Evolutionary conservation across 2,329 filamentous ascomycete species (phyloP), one percentile per base, ranked within the genome.

Genomic region (Neofusicoccum sp.): DNA sequence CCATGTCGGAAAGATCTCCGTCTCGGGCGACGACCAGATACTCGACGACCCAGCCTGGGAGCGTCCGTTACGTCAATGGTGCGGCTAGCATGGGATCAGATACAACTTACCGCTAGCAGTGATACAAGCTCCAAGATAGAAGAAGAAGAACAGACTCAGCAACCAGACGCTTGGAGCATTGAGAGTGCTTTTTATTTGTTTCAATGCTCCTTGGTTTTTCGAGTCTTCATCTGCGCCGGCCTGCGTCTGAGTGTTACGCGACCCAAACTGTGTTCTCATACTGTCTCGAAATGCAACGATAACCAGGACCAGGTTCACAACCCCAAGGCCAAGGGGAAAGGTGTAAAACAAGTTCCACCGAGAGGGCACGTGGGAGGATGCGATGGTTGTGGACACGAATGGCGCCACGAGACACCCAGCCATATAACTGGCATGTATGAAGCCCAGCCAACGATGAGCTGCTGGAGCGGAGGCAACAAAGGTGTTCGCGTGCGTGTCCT

Each of bases 361-460:
- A 1, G 49, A 54, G n/a, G 34, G 34, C 6, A 36, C 31, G 1
- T 73, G 0, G 79, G 83, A 0, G 5, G 67, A 63, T 16, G 66
- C 68, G n/a, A 71, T 64, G 3, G 62, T 58, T 1, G 68, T 70
- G 7, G 68, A 69, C 1, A 70, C 78, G 48, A 88, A 84, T 0
- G 85, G 85, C 0, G 79, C 81, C 3, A 84, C 76, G 2, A 88
- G 76, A 48, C 81, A 82, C 0, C 86, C 85, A 0, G 81, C 69
- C 54, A 75, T 78, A 65, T 86, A 88, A 78, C 84, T 85, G 7
- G 84, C 86, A 63, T 88, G 86, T 14, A 88, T 86, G 58, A 87
- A 82, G 0, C 84, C 82, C 0, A 88, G 75, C 82, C 84, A 87
- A 4, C 84, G 75, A 66, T 88, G 84, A 0, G 84, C 81, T 14